These are phyloP conservation scores for Ceriops zippeliana DNA, from an alignment of 345 rosid genomes.

Conservation along the genomic window DNA sequence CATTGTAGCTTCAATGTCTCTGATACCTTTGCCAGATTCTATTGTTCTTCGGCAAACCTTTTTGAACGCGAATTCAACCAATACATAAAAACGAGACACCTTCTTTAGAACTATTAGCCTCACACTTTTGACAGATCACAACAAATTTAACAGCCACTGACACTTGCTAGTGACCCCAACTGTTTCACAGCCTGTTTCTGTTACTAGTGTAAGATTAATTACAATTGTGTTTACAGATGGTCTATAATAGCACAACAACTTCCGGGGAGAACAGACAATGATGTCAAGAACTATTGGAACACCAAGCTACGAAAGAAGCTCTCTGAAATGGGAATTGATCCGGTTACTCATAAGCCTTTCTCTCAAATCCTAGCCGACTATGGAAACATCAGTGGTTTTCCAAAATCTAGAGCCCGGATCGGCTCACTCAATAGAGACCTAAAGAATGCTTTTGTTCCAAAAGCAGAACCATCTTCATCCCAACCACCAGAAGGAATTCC, in stretches of 20 bases:
- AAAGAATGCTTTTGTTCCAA: conserved; percentile 25
- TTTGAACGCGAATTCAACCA: not conserved
- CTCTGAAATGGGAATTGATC: conserved; percentile 91
- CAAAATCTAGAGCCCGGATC: conserved; percentile 38
- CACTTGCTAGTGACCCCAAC: conserved; percentile 12
- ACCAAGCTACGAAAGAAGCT: conserved; percentile 84
- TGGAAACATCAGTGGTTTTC: conserved; percentile 66
- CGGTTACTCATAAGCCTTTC: conserved; percentile 84
- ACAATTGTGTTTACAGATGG: conserved; percentile 51
- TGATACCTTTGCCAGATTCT: too few relatives aligned
- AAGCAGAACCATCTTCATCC: conserved; percentile 22
- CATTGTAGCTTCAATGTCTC: too few relatives aligned
- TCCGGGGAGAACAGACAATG: conserved; percentile 91
- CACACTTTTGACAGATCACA: not conserved
- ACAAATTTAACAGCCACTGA: not conserved
- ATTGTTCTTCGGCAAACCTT: too few relatives aligned
- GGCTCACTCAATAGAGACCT: conserved; percentile 48
- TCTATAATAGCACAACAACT: conserved; percentile 85
- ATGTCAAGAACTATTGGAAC: conserved; percentile 94
- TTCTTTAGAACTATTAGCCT: not conserved
- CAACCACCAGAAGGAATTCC: conserved; percentile 8
- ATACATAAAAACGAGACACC: not conserved
- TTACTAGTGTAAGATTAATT: conserved; percentile 10
- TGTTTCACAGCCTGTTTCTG: conserved; percentile 12
- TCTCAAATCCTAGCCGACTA: conserved; percentile 85